Percentiles rank a stretch among this genome's conserved stretches.
phyloP scores from a whole-genome alignment of 257 asterid genomes.

The Nicotiana attenuata region DNA sequence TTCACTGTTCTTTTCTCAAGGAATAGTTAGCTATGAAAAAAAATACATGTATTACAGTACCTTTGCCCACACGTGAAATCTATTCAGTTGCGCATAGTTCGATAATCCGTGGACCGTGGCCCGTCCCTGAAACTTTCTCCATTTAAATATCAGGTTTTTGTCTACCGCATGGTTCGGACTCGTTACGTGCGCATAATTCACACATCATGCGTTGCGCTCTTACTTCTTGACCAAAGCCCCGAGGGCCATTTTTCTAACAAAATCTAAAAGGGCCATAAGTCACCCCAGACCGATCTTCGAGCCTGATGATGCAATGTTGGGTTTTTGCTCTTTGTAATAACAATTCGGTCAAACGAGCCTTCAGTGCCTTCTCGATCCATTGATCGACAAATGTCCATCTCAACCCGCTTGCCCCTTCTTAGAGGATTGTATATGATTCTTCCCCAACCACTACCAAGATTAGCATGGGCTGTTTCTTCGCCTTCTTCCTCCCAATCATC shows the following conservation, averaged over 20 bases:
- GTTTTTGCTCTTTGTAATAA: constrained; percentile 54
- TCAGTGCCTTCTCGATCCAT: constrained; percentile 47
- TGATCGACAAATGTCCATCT: constrained; percentile 75
- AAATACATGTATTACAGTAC: background rate
- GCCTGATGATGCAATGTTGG: constrained; percentile 87
- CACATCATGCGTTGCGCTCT: background rate
- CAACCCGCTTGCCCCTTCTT: constrained; percentile 68
- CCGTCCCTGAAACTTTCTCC: background rate
- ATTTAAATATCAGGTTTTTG: background rate
- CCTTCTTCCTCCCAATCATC: constrained; percentile 26
- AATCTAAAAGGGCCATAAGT: constrained; percentile 65
- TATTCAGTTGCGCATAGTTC: background rate
- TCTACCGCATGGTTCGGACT: background rate
- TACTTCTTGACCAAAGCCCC: background rate
- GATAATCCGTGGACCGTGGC: background rate
- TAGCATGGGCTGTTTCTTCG: constrained; percentile 42
- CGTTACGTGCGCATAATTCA: background rate
- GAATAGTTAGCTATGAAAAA: background rate
- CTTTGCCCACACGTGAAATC: background rate
- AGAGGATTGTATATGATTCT: constrained; percentile 76
- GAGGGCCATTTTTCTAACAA: background rate
- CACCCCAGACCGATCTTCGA: constrained; percentile 82
- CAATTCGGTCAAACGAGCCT: constrained; percentile 71
- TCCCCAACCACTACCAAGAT: constrained; percentile 93
- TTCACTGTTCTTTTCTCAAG: background rate